phyloP scores from a whole-genome alignment of 495 filamentous ascomycete genomes.

The Daldinia bambusicola region DNA sequence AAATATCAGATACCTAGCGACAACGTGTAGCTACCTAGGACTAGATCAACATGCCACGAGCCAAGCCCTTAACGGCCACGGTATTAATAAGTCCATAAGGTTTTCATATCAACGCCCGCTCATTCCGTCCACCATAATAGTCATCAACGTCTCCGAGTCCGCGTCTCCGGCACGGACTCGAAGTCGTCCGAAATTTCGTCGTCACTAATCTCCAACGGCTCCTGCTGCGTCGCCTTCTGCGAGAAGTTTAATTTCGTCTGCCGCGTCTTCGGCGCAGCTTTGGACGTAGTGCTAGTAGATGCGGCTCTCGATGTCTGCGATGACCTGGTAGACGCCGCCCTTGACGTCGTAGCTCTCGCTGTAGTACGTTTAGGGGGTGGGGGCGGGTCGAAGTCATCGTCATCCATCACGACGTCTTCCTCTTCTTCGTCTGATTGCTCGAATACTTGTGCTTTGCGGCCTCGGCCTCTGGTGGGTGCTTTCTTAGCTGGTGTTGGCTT shows the following conservation, averaged over 20 bases:
- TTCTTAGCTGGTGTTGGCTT: slow-evolving; percentile 54
- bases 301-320: slow-evolving; percentile 61
- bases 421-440: slow-evolving; percentile 67
- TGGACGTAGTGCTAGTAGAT: slow-evolving; percentile 51
- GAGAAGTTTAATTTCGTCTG: slow-evolving; percentile 83
- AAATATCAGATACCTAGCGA: neutral
- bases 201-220: slow-evolving; percentile 70
- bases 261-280: slow-evolving; percentile 48
- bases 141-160: slow-evolving; percentile 42
- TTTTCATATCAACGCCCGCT: neutral
- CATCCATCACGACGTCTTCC: slow-evolving; percentile 71
- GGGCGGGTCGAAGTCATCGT: slow-evolving; percentile 66
- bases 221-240: slow-evolving; percentile 58
- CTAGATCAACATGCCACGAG: neutral
- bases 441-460: slow-evolving; percentile 57
- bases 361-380: slow-evolving; percentile 52
- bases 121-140: too few relatives aligned
- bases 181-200: slow-evolving; percentile 87
- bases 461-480: slow-evolving; percentile 43
- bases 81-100: neutral
- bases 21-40: neutral
- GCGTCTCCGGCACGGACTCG: slow-evolving; percentile 63
- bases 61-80: neutral
- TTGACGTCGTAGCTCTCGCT: slow-evolving; percentile 45
- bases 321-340: slow-evolving; percentile 48